Conservation (phyloP, 2,329 filamentous ascomycete species). For the Colletotrichum eleusines region DNA sequence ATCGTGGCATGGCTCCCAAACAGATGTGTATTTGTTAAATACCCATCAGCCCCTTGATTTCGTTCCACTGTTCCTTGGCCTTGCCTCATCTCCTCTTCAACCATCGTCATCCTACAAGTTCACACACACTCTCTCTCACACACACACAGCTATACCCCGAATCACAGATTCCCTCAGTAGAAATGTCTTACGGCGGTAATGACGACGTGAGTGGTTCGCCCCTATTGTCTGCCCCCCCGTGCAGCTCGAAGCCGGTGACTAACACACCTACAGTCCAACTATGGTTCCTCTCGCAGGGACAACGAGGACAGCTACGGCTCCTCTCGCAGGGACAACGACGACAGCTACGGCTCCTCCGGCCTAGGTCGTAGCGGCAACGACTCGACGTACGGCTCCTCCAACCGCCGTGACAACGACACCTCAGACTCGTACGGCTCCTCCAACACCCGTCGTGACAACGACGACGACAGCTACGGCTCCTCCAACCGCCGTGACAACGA, state of each 20-base stretch:
- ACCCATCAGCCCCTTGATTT: slow-evolving; percentile 1
- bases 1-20: not conserved
- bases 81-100: slow-evolving; percentile 12
- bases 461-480: slow-evolving; percentile 43
- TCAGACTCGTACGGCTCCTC: slow-evolving; percentile 43
- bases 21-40: slow-evolving; percentile 24
- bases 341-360: slow-evolving; percentile 44
- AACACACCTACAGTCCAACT: slow-evolving; percentile 44
- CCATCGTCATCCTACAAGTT: not conserved
- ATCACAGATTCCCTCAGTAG: slow-evolving; percentile 39
- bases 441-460: slow-evolving; percentile 38
- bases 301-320: slow-evolving; percentile 44
- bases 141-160: not conserved
- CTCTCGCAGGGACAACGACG: slow-evolving; percentile 35
- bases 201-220: slow-evolving; percentile 49
- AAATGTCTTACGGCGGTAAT: slow-evolving; percentile 63
- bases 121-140: not conserved
- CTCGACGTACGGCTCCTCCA: slow-evolving; percentile 43
- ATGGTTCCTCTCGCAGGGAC: slow-evolving; percentile 38
- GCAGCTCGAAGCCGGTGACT: not conserved
- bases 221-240: not conserved
- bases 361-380: slow-evolving; percentile 35
- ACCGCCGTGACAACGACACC: slow-evolving; percentile 36
- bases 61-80: not conserved
- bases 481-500: slow-evolving; percentile 40